phyloP scores from a whole-genome alignment of 2,329 filamentous ascomycete species.

The Didymella lethalis region DNA sequence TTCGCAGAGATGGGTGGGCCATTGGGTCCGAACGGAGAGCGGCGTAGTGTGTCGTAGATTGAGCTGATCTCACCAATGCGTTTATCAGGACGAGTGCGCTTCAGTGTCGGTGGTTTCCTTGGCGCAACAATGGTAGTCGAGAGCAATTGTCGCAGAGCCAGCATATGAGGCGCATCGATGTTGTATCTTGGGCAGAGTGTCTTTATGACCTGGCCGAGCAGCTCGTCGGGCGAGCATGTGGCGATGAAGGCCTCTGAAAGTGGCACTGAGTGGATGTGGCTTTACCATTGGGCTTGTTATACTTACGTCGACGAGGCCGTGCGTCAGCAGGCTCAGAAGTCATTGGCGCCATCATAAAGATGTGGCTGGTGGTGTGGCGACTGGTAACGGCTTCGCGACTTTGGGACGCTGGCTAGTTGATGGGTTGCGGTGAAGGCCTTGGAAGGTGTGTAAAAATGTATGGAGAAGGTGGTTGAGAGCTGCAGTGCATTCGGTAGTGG shows the following conservation, averaged over 20 bases:
- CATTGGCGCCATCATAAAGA: slow-evolving; percentile 3
- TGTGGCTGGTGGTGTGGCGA: not conserved
- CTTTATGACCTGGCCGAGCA: slow-evolving; percentile 5
- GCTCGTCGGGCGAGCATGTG: slow-evolving; percentile 12
- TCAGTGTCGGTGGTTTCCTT: slow-evolving; percentile 4
- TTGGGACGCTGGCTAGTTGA: not conserved
- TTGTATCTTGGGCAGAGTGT: slow-evolving; percentile 3
- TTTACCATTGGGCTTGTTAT: not conserved
- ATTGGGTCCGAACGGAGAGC: not conserved
- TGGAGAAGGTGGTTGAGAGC: not conserved
- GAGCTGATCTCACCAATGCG: slow-evolving; percentile 11
- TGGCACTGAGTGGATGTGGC: slow-evolving; percentile 1
- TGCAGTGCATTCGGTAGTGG: not conserved
- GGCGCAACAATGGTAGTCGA: slow-evolving; percentile 3
- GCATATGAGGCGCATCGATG: slow-evolving; percentile 6
- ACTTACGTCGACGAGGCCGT: slow-evolving; percentile 13
- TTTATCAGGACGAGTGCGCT: slow-evolving; percentile 17
- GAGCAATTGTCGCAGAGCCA: slow-evolving; percentile 5
- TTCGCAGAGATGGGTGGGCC: slow-evolving; percentile 9
- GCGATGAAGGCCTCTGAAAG: slow-evolving; percentile 6
- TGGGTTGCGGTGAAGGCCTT: not conserved
- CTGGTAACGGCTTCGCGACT: not conserved
- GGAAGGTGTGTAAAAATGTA: not conserved
- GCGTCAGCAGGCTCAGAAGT: not conserved
- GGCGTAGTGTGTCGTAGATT: not conserved